Evolutionary conservation across 2,329 filamentous ascomycete species (phyloP).

Genomic region (Eurotiales sp.): DNA sequence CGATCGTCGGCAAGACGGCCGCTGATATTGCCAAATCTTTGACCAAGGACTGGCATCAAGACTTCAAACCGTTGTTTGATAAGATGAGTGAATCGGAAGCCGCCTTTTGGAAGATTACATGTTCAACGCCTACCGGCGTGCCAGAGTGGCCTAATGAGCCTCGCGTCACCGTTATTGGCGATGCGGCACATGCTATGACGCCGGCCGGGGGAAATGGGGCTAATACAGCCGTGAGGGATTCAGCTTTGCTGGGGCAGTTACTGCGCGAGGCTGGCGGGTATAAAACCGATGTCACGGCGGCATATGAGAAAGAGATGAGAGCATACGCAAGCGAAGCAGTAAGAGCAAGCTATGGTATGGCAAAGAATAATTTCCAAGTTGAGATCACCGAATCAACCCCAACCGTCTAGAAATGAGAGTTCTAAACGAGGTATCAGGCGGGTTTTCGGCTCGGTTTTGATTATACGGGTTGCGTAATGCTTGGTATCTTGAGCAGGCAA

Average conservation of each 20-base stretch:
- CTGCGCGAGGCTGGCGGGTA: background rate
- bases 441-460: no score
- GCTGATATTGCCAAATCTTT: constrained; percentile 1
- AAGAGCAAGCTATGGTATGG: background rate
- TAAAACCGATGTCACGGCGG: background rate
- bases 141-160: constrained; percentile 1
- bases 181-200: background rate
- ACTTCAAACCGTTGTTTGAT: background rate
- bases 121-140: background rate
- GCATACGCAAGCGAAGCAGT: constrained; percentile 1
- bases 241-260: constrained; percentile 1
- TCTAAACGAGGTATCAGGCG: no score
- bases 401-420: no score
- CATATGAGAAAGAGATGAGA: constrained; percentile 5
- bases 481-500: no score
- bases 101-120: constrained; percentile 2
- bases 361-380: background rate
- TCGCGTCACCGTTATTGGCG: constrained; percentile 1
- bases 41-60: background rate
- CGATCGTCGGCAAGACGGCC: background rate
- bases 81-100: background rate
- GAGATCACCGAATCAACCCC: background rate
- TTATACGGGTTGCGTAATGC: no score
- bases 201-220: constrained; percentile 1
- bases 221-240: constrained; percentile 1